Evolutionary conservation across 495 filamentous ascomycete genomes (phyloP), one percentile per base, ranked within the genome.

Genomic region (Xylaria palmicola): DNA sequence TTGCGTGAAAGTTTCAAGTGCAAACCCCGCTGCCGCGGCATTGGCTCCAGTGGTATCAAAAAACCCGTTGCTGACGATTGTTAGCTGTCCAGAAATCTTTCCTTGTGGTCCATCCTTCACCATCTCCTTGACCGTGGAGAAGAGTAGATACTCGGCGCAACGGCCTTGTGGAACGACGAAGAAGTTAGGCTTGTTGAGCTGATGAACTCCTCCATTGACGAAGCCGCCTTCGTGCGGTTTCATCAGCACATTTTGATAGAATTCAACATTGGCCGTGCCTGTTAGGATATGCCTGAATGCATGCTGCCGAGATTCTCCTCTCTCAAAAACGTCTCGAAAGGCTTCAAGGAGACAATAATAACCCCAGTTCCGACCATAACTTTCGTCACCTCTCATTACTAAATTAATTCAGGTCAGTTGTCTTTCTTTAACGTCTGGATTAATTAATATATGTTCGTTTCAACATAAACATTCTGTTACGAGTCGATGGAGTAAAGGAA

Each of bases 121-220:
- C 7, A 54, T 29, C 15, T 54, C 50, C 27, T 22, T 47, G 0
- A 54, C 37, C 4, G 59, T 54, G 22, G 48, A 45, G 29, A 61
- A 61, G 12, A 61, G 49, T 3, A 61, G 30, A 40, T 45, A 53
- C 10, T 61, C 59, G 29, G 59, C 59, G 27, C 59, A 61, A 9
- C 59, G 59, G n/a, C 59, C 59, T 47, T 61, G 59, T 8, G 59
- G 59, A 6, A 61, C 49, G 26, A 61, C 54, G 39, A 61, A 61
- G 29, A 54, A 53, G 10, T 54, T 61, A 1, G 59, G 59, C 5
- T 20, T 24, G 29, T 61, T 49, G 10, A 54, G 48, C 49, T 61
- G 59, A 19, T 32, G 30, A 26, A 32, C 27, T 8, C 59, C 59
- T 26, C 59, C 49, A 17, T 61, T 61, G 49, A 61, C 50, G 20